These are phyloP conservation scores for Penicillium verhagenii DNA, from an alignment of 495 filamentous ascomycete genomes.

Conservation along the genomic window DNA sequence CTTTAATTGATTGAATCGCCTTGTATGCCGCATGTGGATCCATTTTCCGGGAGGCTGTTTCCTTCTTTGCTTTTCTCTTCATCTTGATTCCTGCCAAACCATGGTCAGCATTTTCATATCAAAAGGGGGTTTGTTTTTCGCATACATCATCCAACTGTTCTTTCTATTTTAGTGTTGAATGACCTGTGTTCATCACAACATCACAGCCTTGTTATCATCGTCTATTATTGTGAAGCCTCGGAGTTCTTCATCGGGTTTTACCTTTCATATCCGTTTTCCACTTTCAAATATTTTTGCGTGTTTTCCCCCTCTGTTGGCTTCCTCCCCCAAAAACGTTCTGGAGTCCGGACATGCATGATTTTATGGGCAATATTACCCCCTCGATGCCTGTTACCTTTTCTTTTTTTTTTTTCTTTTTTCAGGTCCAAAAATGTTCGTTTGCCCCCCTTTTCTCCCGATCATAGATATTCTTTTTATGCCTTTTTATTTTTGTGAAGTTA, in stretches of 20 bases:
- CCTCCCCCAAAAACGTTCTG: slow-evolving; percentile 34
- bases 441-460: slow-evolving; percentile 19
- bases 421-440: slow-evolving; percentile 29
- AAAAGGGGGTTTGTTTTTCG: slow-evolving; percentile 12
- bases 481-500: slow-evolving; percentile 11
- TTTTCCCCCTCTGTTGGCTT: slow-evolving; percentile 28
- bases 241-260: slow-evolving; percentile 11
- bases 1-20: slow-evolving; percentile 22
- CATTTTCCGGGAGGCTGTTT: slow-evolving; percentile 8
- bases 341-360: slow-evolving; percentile 44
- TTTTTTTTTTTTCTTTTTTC: slow-evolving; percentile 31
- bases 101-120: slow-evolving; percentile 26
- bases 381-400: slow-evolving; percentile 37
- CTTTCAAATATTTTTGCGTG: neutral
- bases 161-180: slow-evolving; percentile 15
- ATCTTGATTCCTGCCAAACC: slow-evolving; percentile 15
- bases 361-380: slow-evolving; percentile 38
- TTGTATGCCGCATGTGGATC: slow-evolving; percentile 6
- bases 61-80: slow-evolving; percentile 13
- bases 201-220: slow-evolving; percentile 11
- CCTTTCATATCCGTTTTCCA: neutral
- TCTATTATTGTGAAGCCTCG: slow-evolving; percentile 16
- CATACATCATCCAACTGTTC: slow-evolving; percentile 24
- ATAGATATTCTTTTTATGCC: slow-evolving; percentile 39
- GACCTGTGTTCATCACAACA: slow-evolving; percentile 20